Conservation (phyloP, 768 basidiomycete species). For the Amanita brunnescens region DNA sequence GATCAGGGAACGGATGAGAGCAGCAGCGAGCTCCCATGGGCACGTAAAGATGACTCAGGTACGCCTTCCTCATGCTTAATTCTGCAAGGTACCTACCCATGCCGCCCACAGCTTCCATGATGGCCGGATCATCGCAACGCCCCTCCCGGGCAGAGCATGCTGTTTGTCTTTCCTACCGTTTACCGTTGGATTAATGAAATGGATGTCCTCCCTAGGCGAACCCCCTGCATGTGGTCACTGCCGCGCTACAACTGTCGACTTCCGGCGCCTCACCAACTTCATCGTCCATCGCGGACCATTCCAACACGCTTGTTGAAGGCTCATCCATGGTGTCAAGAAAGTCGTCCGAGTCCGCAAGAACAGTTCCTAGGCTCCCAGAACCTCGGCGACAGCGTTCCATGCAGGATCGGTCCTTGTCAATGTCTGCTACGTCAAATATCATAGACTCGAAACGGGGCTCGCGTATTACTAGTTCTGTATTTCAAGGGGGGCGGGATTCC, state of each 20-base stretch:
- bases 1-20: constrained; percentile 37
- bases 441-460: constrained; percentile 29
- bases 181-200: constrained; percentile 5
- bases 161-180: constrained; percentile 7
- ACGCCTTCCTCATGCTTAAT: constrained; percentile 8
- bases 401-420: constrained; percentile 71
- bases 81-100: constrained; percentile 17
- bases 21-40: constrained; percentile 55
- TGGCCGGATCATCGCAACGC: background rate
- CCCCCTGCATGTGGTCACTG: constrained; percentile 55
- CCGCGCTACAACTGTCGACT: constrained; percentile 30
- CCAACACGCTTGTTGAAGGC: constrained; percentile 14
- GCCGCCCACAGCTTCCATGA: constrained; percentile 7
- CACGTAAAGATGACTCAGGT: constrained; percentile 35
- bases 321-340: constrained; percentile 30
- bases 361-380: constrained; percentile 39
- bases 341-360: constrained; percentile 64
- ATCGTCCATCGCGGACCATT: constrained; percentile 27
- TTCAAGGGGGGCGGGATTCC: constrained; percentile 32
- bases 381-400: constrained; percentile 50
- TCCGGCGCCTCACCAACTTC: constrained; percentile 34
- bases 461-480: constrained; percentile 22
- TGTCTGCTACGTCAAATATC: constrained; percentile 56
- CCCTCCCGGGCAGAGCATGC: constrained; percentile 5
- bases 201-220: constrained; percentile 21